A percentile compares a stretch with the other conserved stretches of the same genome.
Evolutionary conservation across 176 grass and related monocot genomes (phyloP).

Genomic region (Areca catechu): DNA sequence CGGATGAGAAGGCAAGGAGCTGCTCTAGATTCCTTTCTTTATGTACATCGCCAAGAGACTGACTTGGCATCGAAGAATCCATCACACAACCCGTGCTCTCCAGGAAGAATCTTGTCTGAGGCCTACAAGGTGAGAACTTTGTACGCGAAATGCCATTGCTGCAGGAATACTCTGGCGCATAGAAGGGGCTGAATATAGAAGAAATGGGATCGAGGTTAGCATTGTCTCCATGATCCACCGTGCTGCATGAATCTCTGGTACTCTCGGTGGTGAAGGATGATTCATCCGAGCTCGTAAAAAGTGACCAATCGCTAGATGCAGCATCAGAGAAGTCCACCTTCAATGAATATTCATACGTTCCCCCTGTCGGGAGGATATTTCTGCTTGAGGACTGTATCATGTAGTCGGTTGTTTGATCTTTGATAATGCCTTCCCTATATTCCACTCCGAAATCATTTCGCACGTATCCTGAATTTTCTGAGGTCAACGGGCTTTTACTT

Average conservation of each 20-base stretch:
- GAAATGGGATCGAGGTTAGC: constrained; percentile 52
- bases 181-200: constrained; percentile 73
- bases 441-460: constrained; percentile 63
- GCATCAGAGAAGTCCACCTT: constrained; percentile 79
- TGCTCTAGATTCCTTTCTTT: constrained; percentile 67
- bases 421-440: constrained; percentile 15
- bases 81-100: constrained; percentile 42
- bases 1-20: constrained; percentile 22
- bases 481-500: constrained; percentile 7
- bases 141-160: constrained; percentile 37
- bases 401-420: constrained; percentile 28
- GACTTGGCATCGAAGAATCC: constrained; percentile 39
- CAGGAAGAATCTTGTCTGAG: constrained; percentile 64
- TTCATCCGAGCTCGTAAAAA: constrained; percentile 96
- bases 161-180: constrained; percentile 43
- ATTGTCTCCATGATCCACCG: constrained; percentile 65
- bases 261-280: constrained; percentile 98
- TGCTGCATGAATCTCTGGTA: constrained; percentile 95
- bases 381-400: constrained; percentile 14
- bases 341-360: constrained; percentile 48
- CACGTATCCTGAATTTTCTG: constrained; percentile 29
- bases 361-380: constrained; percentile 31
- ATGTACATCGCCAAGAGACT: constrained; percentile 62
- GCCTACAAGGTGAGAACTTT: constrained; percentile 44
- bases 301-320: constrained; percentile 82